Conservation (phyloP, 768 basidiomycete species). For the Lentinula detonsa region DNA sequence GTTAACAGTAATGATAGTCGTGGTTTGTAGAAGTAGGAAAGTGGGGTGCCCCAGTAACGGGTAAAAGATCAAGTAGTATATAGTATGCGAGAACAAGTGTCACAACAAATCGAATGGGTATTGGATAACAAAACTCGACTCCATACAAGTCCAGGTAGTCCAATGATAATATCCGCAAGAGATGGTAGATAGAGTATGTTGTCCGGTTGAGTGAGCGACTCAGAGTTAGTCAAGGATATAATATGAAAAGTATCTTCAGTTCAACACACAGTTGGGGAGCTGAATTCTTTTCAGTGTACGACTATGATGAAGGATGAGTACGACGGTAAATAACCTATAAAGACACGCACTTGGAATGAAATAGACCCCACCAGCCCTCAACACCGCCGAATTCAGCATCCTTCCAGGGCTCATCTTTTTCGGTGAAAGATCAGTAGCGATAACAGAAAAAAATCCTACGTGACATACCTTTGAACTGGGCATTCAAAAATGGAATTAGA, state of each 20-base stretch:
- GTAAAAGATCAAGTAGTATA: too few species aligned
- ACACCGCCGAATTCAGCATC: constrained; percentile 72
- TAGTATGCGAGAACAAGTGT: not conserved
- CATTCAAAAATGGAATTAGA: constrained; percentile 56
- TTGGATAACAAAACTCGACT: not conserved
- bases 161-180: not conserved
- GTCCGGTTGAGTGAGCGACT: not conserved
- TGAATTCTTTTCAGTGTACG: constrained; percentile 8
- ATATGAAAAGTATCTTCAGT: not conserved
- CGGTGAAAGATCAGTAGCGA: not conserved
- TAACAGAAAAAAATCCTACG: constrained; percentile 1
- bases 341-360: constrained; percentile 48
- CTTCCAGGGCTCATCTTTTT: constrained; percentile 21
- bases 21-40: too few species aligned
- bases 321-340: not conserved
- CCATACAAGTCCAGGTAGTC: not conserved
- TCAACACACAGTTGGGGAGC: constrained; percentile 3
- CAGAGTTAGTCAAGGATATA: not conserved
- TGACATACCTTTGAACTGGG: constrained; percentile 67
- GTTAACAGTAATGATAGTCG: too few species aligned
- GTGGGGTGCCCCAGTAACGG: too few species aligned
- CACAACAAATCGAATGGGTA: not conserved
- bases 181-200: not conserved
- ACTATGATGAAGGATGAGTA: not conserved
- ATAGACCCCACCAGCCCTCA: constrained; percentile 66